Evolutionary conservation across 2,329 filamentous ascomycete species (phyloP).

Genomic region (Coniochaeta sp.): DNA sequence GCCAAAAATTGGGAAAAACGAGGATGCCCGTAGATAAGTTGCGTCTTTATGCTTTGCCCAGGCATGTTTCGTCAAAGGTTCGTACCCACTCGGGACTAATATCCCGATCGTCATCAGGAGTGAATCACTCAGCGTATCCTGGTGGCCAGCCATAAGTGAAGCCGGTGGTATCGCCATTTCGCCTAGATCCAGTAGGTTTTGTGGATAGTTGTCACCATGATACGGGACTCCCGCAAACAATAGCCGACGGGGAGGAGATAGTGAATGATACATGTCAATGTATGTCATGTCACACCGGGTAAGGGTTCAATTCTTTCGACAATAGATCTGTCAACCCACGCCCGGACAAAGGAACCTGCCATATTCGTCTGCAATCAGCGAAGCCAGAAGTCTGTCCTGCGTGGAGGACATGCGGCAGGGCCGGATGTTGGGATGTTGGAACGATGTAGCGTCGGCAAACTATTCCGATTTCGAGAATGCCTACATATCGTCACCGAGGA

Average conservation of each 20-base stretch:
- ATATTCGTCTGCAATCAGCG: background rate
- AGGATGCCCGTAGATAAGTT: background rate
- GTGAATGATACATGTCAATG: background rate
- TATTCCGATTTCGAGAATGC: background rate
- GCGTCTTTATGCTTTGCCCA: background rate
- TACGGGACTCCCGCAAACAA: background rate
- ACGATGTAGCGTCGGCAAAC: background rate
- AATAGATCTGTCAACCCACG: background rate
- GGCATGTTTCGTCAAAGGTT: background rate
- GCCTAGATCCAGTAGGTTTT: background rate
- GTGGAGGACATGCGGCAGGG: background rate
- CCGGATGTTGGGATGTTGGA: background rate
- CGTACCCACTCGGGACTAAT: background rate
- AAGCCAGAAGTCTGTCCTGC: background rate
- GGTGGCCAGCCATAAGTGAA: background rate
- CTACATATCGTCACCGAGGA: background rate
- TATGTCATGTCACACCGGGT: background rate
- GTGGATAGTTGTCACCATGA: background rate
- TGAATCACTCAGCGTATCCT: background rate
- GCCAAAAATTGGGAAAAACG: background rate
- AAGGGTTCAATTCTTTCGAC: background rate
- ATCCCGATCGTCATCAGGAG: background rate
- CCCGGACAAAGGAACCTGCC: background rate
- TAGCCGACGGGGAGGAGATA: background rate
- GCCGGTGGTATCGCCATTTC: background rate